phyloP scores from a whole-genome alignment of 371 early-diverging fungal species.

The Mortierella polycephala region DNA sequence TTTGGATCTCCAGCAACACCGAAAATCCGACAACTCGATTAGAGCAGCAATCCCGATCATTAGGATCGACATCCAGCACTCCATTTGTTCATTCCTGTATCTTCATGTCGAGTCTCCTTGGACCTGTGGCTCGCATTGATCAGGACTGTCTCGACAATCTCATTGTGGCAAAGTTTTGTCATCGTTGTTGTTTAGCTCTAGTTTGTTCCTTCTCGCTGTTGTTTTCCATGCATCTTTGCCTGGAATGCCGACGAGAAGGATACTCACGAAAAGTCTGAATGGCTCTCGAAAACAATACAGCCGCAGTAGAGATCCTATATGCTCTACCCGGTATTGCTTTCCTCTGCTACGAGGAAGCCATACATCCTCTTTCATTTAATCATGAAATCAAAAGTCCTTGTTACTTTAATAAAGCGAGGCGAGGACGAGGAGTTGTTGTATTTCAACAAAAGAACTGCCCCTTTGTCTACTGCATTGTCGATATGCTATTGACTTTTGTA shows the following conservation, averaged over 20 bases:
- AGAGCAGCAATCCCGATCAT: no score
- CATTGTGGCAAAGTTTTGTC: no score
- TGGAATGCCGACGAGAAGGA: background rate
- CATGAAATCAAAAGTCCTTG: conserved; percentile 32
- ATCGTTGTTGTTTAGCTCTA: background rate
- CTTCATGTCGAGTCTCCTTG: no score
- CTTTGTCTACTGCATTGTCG: background rate
- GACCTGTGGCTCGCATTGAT: no score
- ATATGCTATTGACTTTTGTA: conserved; percentile 6
- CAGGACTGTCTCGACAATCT: no score
- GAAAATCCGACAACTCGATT: no score
- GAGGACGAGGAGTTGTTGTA: conserved; percentile 52
- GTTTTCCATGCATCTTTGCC: background rate
- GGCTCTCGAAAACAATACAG: conserved; percentile 2
- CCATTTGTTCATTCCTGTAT: no score
- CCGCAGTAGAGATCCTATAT: background rate
- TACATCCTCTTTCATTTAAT: conserved; percentile 32
- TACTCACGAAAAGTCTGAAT: conserved; percentile 3
- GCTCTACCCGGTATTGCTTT: no score
- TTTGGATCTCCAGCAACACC: background rate
- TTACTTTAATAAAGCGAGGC: conserved; percentile 51
- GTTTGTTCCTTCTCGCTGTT: conserved; percentile 10
- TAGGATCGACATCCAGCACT: no score
- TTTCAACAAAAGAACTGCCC: conserved; percentile 14
- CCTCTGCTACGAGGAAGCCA: no score